These are phyloP conservation scores for Teratosphaeriaceae sp. DNA, from an alignment of 2,329 filamentous ascomycete genomes.

Conservation along the genomic window DNA sequence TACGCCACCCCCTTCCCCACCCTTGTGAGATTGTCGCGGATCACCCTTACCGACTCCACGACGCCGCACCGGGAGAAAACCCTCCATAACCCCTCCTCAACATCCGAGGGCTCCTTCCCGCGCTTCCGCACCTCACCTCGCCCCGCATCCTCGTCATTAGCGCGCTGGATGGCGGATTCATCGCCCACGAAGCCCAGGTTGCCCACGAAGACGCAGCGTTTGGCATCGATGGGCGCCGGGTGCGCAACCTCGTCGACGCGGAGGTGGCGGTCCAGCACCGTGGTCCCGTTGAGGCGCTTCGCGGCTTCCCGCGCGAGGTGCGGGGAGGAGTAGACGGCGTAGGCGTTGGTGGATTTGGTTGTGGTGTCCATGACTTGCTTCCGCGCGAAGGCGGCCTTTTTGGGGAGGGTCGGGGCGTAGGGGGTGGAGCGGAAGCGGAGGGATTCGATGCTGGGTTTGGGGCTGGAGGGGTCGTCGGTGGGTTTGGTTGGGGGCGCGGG, in stretches of 20 bases:
- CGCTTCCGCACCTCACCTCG: constrained; percentile 58
- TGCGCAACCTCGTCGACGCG: constrained; percentile 88
- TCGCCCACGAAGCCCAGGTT: constrained; percentile 96
- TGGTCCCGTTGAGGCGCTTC: constrained; percentile 71
- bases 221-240: constrained; percentile 73
- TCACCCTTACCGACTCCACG: constrained; percentile 88
- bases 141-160: constrained; percentile 59
- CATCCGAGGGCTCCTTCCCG: constrained; percentile 66
- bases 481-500: constrained; percentile 59
- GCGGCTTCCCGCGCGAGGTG: constrained; percentile 71
- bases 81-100: constrained; percentile 89
- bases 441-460: constrained; percentile 72
- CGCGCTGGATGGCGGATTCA: constrained; percentile 60
- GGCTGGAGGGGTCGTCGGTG: constrained; percentile 65
- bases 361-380: constrained; percentile 87
- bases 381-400: constrained; percentile 89
- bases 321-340: constrained; percentile 76
- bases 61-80: constrained; percentile 70
- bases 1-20: constrained; percentile 98
- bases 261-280: constrained; percentile 79
- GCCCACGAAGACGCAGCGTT: constrained; percentile 90
- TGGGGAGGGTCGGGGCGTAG: constrained; percentile 75
- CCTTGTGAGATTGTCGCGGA: constrained; percentile 81
- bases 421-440: constrained; percentile 91
- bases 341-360: constrained; percentile 89